phyloP scores from a whole-genome alignment of 345 rosid genomes.

The Gossypioides kirkii region DNA sequence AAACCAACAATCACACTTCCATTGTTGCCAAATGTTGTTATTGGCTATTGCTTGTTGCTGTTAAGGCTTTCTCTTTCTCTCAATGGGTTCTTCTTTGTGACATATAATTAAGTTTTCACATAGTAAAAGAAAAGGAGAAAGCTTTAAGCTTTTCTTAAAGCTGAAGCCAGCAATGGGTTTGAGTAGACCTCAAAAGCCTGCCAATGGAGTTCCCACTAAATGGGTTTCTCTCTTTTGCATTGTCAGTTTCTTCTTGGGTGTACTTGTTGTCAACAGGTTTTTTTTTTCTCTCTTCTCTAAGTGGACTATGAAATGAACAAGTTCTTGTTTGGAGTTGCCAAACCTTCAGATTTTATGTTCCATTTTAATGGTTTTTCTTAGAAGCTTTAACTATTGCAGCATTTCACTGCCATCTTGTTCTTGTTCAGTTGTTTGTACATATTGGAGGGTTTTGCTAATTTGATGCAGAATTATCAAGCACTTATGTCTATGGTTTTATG shows the following conservation, averaged over 20 bases:
- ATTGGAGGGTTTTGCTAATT: slow-evolving; percentile 13
- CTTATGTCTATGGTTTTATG: not conserved
- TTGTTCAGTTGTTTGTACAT: no score
- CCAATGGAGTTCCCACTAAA: slow-evolving; percentile 56
- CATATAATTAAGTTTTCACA: not conserved
- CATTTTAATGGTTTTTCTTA: not conserved
- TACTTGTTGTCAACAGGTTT: slow-evolving; percentile 67
- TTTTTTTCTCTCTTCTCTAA: slow-evolving; percentile 7
- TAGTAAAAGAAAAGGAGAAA: slow-evolving; percentile 1
- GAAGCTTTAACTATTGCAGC: not conserved
- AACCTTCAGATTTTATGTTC: slow-evolving; percentile 3
- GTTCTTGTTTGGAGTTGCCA: slow-evolving; percentile 35
- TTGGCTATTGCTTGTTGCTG: not conserved
- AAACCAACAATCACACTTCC: slow-evolving; percentile 3
- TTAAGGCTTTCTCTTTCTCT: slow-evolving; percentile 16
- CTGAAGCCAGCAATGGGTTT: slow-evolving; percentile 46
- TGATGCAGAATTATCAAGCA: slow-evolving; percentile 12
- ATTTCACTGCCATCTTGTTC: slow-evolving; percentile 3
- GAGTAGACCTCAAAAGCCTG: slow-evolving; percentile 56
- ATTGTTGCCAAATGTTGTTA: not conserved
- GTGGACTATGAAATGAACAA: slow-evolving; percentile 16
- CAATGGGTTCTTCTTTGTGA: slow-evolving; percentile 22
- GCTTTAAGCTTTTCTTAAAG: slow-evolving; percentile 27
- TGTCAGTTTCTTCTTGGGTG: slow-evolving; percentile 68
- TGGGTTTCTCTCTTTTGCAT: slow-evolving; percentile 65